These are phyloP conservation scores for Diplocarpon rosae DNA, from an alignment of 2,329 filamentous ascomycete genomes.

Conservation along the genomic window DNA sequence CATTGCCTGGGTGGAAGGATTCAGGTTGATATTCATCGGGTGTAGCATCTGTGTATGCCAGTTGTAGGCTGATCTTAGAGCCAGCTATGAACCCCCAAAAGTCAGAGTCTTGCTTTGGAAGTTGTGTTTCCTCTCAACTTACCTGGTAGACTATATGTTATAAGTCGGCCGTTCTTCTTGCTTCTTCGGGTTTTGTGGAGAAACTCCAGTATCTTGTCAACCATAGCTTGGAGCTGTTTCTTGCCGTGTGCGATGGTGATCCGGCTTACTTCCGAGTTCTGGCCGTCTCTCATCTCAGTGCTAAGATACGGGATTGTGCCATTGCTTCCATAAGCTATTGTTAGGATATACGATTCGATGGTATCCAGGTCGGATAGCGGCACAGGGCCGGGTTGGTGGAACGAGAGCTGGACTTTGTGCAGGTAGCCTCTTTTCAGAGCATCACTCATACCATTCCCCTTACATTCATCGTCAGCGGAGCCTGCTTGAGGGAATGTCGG, in stretches of 20 bases:
- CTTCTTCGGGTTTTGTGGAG: neutral
- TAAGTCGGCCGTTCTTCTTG: neutral
- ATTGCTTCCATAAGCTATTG: neutral
- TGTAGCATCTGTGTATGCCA: neutral
- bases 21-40: constrained; percentile 1
- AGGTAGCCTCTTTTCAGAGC: neutral
- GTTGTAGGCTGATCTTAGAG: neutral
- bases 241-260: neutral
- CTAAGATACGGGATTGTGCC: neutral
- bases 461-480: neutral
- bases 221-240: neutral
- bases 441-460: constrained; percentile 1
- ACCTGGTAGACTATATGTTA: neutral
- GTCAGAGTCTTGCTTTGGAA: neutral
- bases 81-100: neutral
- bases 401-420: neutral
- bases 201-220: neutral
- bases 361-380: neutral
- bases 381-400: neutral
- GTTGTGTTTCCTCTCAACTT: neutral
- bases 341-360: neutral
- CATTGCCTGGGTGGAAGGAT: neutral
- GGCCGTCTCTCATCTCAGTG: constrained; percentile 1
- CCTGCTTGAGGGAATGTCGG: neutral
- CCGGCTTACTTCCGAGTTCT: neutral